Conservation (phyloP, 352 stramenopile species). For the Pythium sukuiense region DNA sequence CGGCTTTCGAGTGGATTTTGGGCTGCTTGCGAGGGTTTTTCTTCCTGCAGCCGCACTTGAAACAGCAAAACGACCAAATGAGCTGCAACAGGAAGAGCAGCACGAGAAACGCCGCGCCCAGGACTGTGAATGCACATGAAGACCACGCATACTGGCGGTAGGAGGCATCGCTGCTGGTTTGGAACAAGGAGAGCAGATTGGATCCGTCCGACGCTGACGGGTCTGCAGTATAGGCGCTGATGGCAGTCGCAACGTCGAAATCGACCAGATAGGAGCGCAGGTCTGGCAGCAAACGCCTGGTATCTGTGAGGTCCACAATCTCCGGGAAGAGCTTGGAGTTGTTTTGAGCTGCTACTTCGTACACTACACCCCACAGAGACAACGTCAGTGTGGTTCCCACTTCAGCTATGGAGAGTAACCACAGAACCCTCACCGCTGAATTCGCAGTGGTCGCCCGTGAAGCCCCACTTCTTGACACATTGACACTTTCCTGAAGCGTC, state of each 20-base stretch:
- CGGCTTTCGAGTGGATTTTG: constrained; percentile 50
- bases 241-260: constrained; percentile 39
- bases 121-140: constrained; percentile 31
- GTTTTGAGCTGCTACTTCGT: constrained; percentile 48
- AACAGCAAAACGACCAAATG: constrained; percentile 50
- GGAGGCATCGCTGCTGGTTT: constrained; percentile 20
- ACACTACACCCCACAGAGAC: constrained; percentile 35
- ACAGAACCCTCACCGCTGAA: constrained; percentile 43
- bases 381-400: no score
- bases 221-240: not conserved
- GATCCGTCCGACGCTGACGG: not conserved
- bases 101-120: constrained; percentile 28
- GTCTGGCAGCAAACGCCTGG: constrained; percentile 45
- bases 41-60: constrained; percentile 48
- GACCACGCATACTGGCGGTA: constrained; percentile 58
- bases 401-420: not conserved
- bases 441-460: constrained; percentile 66
- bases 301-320: constrained; percentile 33
- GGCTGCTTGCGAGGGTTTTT: constrained; percentile 39
- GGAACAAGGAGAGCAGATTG: constrained; percentile 22
- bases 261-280: constrained; percentile 41
- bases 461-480: constrained; percentile 67
- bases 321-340: constrained; percentile 47
- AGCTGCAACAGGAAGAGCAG: constrained; percentile 47
- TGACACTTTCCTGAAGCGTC: constrained; percentile 62